Base-by-base conservation (phyloP, 768 basidiomycete species). In the Wakefieldia striispora region DNA sequence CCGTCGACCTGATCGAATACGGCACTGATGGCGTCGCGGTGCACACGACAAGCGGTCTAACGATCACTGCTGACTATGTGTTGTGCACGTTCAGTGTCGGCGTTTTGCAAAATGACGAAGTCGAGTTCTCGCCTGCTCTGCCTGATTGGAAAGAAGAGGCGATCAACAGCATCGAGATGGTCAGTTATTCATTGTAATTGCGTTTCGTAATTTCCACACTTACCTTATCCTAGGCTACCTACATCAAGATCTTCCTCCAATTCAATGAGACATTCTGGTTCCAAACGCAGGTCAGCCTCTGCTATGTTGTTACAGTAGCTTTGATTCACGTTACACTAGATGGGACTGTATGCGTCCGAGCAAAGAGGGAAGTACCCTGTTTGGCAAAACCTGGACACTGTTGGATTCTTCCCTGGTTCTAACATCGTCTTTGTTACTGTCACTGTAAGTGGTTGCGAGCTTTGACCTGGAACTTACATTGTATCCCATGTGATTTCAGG, bases 21-120 rank as follows among this genome's bases (percentile, higher is more conserved):
- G 73, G 72, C 5, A 53, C 57, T n/a, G 51, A 69, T 16, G 69
- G 76, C 3, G 81, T 82, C 16, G 66, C 62, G 1, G 76, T 88
- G 27, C 70, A 70, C 14, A 68, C 83, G 26, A 54, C 64, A 1
- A 67, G 75, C 47, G 81, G 80, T 1, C 53, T 65, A 26, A 66
- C 35, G 1, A 56, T 85, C 20, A 68, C 63, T 16, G 82, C 75
- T 14, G 77, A 84, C 44, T 80, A 83, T 60, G 82, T 78, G 3
- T 60, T 88, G 24, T 80, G 78, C 53, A 87, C 86, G 0, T 87
- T 87, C 66, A 86, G 84, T 51, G 61, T 84, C 1, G 86, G 86
- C 0, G 86, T 88, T 9, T 69, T 88, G 47, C 86, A 88, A 65
- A 72, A 83, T 47, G 68, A 75, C 29, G 83, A 85, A 51, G 78